Evolutionary conservation across 495 filamentous ascomycete genomes (phyloP).

Genomic region (Coniosporium apollinis): DNA sequence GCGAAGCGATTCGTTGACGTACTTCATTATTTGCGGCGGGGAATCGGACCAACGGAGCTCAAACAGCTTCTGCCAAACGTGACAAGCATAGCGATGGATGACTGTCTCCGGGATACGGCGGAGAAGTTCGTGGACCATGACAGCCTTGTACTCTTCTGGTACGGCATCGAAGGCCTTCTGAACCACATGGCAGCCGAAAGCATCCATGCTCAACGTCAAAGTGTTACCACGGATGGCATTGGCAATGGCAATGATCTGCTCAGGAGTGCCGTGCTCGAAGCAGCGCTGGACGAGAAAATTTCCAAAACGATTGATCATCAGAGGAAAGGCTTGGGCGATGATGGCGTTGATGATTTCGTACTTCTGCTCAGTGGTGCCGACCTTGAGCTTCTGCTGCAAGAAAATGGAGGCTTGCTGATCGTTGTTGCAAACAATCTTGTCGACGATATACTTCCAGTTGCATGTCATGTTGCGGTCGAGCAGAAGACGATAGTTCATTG

Average conservation of each 20-base stretch:
- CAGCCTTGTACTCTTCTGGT: slow-evolving; percentile 90
- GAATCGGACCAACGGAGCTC: slow-evolving; percentile 89
- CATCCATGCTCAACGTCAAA: slow-evolving; percentile 87
- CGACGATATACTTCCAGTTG: slow-evolving; percentile 99
- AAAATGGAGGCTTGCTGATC: slow-evolving; percentile 99
- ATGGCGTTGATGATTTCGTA: slow-evolving; percentile 95
- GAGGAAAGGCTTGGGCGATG: slow-evolving; percentile 81
- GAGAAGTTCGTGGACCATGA: slow-evolving; percentile 94
- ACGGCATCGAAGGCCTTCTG: slow-evolving; percentile 98
- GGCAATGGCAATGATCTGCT: slow-evolving; percentile 90
- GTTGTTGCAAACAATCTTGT: slow-evolving; percentile 98
- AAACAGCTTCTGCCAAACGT: slow-evolving; percentile 99
- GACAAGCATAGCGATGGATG: slow-evolving; percentile 93
- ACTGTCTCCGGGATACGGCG: slow-evolving; percentile 95
- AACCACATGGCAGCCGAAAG: slow-evolving; percentile 94
- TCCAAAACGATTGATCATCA: slow-evolving; percentile 97
- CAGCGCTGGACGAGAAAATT: slow-evolving; percentile 97
- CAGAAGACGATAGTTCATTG: slow-evolving; percentile 90
- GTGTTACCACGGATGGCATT: slow-evolving; percentile 91
- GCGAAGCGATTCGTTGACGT: slow-evolving; percentile 85
- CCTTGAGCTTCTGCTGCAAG: slow-evolving; percentile 95
- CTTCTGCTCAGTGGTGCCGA: slow-evolving; percentile 88
- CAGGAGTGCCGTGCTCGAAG: slow-evolving; percentile 92
- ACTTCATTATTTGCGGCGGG: slow-evolving; percentile 95
- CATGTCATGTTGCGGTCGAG: slow-evolving; percentile 92